Percentiles rank a stretch among this genome's conserved stretches.
Evolutionary conservation across 768 basidiomycete species (phyloP).

Genomic region (Leccinum variicolor): DNA sequence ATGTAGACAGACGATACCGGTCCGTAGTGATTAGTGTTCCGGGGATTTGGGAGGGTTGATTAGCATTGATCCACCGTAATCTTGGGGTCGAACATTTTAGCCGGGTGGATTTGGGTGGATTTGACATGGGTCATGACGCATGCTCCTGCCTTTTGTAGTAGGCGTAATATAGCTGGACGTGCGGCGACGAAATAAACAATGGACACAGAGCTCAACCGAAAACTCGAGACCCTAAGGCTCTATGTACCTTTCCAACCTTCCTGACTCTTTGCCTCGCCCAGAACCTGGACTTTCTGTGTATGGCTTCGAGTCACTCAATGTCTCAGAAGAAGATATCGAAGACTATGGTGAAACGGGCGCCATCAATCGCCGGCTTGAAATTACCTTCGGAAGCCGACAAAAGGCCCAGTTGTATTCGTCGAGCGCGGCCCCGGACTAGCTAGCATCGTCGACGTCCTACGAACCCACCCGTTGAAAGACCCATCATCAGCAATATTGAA

Average conservation of each 20-base stretch:
- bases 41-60: background rate
- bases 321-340: background rate
- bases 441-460: background rate
- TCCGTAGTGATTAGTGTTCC: slow-evolving; percentile 1
- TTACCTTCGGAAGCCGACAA: background rate
- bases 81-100: background rate
- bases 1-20: slow-evolving; percentile 16
- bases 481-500: background rate
- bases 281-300: background rate
- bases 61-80: too few species aligned
- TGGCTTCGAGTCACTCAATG: background rate
- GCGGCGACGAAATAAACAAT: background rate
- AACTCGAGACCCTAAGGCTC: background rate
- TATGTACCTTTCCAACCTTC: background rate
- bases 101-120: background rate
- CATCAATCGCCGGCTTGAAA: background rate
- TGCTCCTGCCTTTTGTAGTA: background rate
- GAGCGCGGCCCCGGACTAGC: background rate
- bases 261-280: background rate
- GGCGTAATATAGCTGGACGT: background rate
- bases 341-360: too few species aligned
- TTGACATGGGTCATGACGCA: background rate
- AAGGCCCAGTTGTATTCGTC: background rate
- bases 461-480: background rate
- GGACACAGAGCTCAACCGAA: background rate